Evolutionary conservation across 2,329 filamentous ascomycete species (phyloP).

Genomic region (Hypoxylon sp.): DNA sequence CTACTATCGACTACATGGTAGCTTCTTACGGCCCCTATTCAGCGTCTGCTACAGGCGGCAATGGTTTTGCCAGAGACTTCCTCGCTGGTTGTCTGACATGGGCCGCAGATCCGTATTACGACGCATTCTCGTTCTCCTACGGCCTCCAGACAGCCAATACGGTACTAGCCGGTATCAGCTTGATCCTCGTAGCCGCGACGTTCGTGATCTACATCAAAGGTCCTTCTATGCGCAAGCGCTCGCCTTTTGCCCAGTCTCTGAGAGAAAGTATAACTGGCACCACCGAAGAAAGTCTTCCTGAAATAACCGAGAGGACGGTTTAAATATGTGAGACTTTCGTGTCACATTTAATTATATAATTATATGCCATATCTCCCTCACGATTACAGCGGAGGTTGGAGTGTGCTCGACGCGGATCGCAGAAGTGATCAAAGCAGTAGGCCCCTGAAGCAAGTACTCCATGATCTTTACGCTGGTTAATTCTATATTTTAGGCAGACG

Average conservation of each 20-base stretch:
- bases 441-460: not conserved
- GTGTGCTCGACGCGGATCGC: not conserved
- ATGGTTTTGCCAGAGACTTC: constrained; percentile 76
- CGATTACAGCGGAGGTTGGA: not conserved
- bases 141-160: constrained; percentile 68
- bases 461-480: not conserved
- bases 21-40: constrained; percentile 76
- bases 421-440: not conserved
- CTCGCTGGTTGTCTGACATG: constrained; percentile 75
- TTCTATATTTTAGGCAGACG: not conserved
- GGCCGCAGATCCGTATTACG: constrained; percentile 70
- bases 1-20: constrained; percentile 78
- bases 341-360: not conserved
- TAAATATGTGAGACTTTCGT: not conserved
- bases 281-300: not conserved
- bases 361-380: not conserved
- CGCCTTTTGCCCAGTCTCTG: constrained; percentile 67
- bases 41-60: constrained; percentile 76
- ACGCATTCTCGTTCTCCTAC: constrained; percentile 58
- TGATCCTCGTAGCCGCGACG: constrained; percentile 67
- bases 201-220: constrained; percentile 71
- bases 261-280: constrained; percentile 4
- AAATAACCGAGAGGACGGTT: not conserved
- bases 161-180: constrained; percentile 65
- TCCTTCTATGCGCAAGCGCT: constrained; percentile 64